phyloP scores from a whole-genome alignment of 805 yeast genomes.

The Suhomyces sp. region DNA sequence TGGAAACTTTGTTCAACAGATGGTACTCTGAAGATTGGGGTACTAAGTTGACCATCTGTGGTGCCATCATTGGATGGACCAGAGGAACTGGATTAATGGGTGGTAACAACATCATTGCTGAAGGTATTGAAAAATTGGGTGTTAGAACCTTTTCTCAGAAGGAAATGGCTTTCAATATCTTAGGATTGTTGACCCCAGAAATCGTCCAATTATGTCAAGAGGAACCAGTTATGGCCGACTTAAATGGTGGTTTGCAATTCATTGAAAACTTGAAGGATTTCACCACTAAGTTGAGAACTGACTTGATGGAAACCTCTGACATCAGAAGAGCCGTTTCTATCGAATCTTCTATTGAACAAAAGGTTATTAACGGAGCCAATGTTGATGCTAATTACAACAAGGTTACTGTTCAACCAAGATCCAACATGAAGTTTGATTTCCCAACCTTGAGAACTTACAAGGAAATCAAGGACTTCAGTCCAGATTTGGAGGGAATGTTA shows the following conservation, averaged over 20 bases:
- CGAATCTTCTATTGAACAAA: conserved; percentile 87
- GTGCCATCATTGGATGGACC: conserved; percentile 99
- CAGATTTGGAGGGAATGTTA: conserved; percentile 83
- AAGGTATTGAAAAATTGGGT: conserved; percentile 92
- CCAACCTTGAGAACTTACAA: conserved; percentile 80
- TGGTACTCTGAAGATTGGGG: conserved; percentile 99
- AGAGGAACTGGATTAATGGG: conserved; percentile 99
- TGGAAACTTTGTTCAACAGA: conserved; percentile 96
- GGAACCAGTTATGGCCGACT: conserved; percentile 94
- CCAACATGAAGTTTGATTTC: conserved; percentile 92
- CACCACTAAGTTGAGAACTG: conserved; percentile 76
- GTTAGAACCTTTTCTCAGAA: conserved; percentile 98
- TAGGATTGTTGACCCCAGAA: conserved; percentile 89
- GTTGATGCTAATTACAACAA: conserved; percentile 84
- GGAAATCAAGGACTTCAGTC: conserved; percentile 64
- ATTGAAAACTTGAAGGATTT: conserved; percentile 87
- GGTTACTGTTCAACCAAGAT: conserved; percentile 84
- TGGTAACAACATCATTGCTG: conserved; percentile 95
- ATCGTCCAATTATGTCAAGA: conserved; percentile 85
- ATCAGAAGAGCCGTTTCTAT: conserved; percentile 92
- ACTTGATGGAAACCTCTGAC: conserved; percentile 78
- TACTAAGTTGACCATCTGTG: conserved; percentile 89
- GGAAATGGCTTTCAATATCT: conserved; percentile 98
- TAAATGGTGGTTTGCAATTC: conserved; percentile 97
- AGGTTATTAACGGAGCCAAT: conserved; percentile 78